Conservation (phyloP, 306 rosid species). For the Lathyrus tuberosus region DNA sequence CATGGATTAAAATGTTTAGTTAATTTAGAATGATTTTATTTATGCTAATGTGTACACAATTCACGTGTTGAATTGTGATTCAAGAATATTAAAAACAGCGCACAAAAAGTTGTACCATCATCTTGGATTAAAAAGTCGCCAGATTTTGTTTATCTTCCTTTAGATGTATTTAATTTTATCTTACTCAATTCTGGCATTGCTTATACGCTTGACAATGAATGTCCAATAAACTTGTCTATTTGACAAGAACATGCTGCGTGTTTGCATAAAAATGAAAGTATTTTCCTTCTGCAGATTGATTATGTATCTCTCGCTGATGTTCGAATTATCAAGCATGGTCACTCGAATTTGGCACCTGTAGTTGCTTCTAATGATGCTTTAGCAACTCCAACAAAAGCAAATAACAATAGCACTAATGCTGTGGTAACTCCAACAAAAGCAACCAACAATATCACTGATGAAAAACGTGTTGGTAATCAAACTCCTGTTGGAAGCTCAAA, state of each 20-base stretch:
- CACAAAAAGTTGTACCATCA: no score
- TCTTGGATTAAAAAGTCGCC: background rate
- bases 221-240: background rate
- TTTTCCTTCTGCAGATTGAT: slow-evolving; percentile 45
- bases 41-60: background rate
- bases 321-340: slow-evolving; percentile 45
- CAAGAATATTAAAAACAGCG: slow-evolving; percentile 6
- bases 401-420: slow-evolving; percentile 24
- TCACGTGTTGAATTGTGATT: background rate
- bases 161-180: slow-evolving; percentile 13
- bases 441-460: slow-evolving; percentile 29
- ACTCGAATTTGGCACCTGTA: slow-evolving; percentile 30
- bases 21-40: background rate
- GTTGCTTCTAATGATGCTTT: slow-evolving; percentile 20
- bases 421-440: slow-evolving; percentile 39
- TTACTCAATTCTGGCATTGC: slow-evolving; percentile 7
- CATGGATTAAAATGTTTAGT: background rate
- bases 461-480: slow-evolving; percentile 26
- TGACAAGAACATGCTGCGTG: slow-evolving; percentile 11
- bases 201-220: slow-evolving; percentile 23
- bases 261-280: slow-evolving; percentile 34
- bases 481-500: slow-evolving; percentile 40
- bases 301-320: slow-evolving; percentile 41
- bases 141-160: background rate
- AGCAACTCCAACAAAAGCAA: slow-evolving; percentile 39